phyloP scores from a whole-genome alignment of 306 rosid species.

The Pueraria montana region DNA sequence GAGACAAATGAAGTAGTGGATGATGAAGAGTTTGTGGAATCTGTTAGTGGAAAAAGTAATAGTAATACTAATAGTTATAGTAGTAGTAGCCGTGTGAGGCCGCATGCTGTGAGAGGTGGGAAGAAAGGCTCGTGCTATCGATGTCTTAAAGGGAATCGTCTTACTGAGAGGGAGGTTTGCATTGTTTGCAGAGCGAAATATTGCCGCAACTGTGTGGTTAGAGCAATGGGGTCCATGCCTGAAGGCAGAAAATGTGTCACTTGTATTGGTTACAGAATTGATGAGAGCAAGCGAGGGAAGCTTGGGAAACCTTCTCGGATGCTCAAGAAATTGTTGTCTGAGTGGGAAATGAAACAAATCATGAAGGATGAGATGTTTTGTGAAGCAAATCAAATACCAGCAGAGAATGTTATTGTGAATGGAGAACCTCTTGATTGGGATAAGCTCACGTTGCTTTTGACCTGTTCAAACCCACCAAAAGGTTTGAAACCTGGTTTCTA shows the following conservation, averaged over 20 bases:
- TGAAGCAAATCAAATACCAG: slow-evolving; percentile 69
- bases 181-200: slow-evolving; percentile 81
- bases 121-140: slow-evolving; percentile 73
- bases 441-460: slow-evolving; percentile 55
- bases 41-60: slow-evolving; percentile 16
- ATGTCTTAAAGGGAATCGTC: slow-evolving; percentile 70
- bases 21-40: slow-evolving; percentile 40
- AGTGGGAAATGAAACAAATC: slow-evolving; percentile 52
- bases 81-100: slow-evolving; percentile 44
- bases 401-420: slow-evolving; percentile 61
- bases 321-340: slow-evolving; percentile 65
- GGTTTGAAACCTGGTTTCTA: slow-evolving; percentile 73
- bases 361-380: slow-evolving; percentile 62
- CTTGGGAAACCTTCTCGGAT: slow-evolving; percentile 69
- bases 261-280: slow-evolving; percentile 68
- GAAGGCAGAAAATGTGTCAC: slow-evolving; percentile 83
- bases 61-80: neutral
- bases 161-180: slow-evolving; percentile 75
- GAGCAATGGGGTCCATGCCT: slow-evolving; percentile 92
- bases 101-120: slow-evolving; percentile 63
- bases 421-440: slow-evolving; percentile 59
- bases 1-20: slow-evolving; percentile 49
- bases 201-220: slow-evolving; percentile 69
- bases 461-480: slow-evolving; percentile 69
- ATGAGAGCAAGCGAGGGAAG: slow-evolving; percentile 61